Evolutionary conservation across 2,329 filamentous ascomycete genomes (phyloP).

Genomic region (Penicillium aurantiogriseum): DNA sequence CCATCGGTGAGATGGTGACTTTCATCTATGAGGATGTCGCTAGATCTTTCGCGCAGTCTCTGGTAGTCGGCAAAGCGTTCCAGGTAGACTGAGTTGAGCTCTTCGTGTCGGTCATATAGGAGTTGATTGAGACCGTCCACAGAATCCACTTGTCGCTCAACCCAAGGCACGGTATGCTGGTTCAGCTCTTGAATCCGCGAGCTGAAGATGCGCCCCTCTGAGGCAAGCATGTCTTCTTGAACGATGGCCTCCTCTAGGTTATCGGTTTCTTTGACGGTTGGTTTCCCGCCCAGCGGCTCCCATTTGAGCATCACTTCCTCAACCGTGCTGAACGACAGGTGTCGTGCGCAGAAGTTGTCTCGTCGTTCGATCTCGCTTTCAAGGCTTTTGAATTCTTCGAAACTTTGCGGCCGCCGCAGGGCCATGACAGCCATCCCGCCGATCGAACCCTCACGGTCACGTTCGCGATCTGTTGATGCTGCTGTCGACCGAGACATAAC

Average conservation of each 20-base stretch:
- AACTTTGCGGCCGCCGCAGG: slow-evolving; percentile 41
- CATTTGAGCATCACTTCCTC: slow-evolving; percentile 45
- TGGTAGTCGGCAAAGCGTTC: slow-evolving; percentile 70
- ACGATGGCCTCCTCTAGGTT: slow-evolving; percentile 43
- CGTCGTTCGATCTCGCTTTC: slow-evolving; percentile 20
- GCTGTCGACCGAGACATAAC: slow-evolving; percentile 32
- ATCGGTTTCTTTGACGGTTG: slow-evolving; percentile 34
- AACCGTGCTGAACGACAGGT: slow-evolving; percentile 49
- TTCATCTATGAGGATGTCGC: slow-evolving; percentile 69
- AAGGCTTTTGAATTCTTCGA: slow-evolving; percentile 24
- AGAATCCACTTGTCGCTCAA: slow-evolving; percentile 42
- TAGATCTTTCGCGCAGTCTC: slow-evolving; percentile 63
- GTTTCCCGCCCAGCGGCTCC: slow-evolving; percentile 29
- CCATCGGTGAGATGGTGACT: slow-evolving; percentile 66
- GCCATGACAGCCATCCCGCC: slow-evolving; percentile 30
- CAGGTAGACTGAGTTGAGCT: slow-evolving; percentile 66
- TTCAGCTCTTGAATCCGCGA: slow-evolving; percentile 40
- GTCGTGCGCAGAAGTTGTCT: slow-evolving; percentile 40
- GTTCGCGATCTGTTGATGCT: slow-evolving; percentile 30
- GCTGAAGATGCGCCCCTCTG: slow-evolving; percentile 37
- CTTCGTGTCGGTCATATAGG: slow-evolving; percentile 62
- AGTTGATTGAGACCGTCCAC: slow-evolving; percentile 61
- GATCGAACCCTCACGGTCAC: slow-evolving; percentile 17
- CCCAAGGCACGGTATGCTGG: slow-evolving; percentile 42
- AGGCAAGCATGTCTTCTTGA: slow-evolving; percentile 40